phyloP scores from a whole-genome alignment of 495 filamentous ascomycete genomes.

The Platismatia glauca region DNA sequence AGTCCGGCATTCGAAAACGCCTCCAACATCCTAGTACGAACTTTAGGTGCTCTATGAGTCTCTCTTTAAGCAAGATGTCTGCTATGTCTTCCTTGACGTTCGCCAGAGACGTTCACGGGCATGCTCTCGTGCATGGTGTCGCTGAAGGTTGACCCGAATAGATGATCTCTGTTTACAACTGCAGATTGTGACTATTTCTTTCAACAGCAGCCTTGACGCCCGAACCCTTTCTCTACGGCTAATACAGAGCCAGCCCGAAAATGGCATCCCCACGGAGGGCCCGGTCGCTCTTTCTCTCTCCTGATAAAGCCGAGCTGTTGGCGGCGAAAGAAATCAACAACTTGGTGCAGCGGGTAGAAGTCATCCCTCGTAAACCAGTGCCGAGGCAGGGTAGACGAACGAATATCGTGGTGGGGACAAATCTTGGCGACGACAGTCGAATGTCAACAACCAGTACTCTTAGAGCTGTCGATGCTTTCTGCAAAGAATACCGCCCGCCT shows the following conservation, averaged over 20 bases:
- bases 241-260: background rate
- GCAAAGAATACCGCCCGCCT: background rate
- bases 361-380: background rate
- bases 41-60: too few species aligned
- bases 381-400: background rate
- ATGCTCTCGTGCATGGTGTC: too few species aligned
- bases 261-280: background rate
- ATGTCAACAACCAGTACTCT: background rate
- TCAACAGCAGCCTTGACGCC: background rate
- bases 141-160: background rate
- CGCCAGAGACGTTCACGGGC: too few species aligned
- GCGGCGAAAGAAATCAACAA: background rate
- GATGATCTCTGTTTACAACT: background rate
- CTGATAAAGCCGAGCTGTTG: background rate
- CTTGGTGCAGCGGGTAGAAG: background rate
- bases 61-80: too few species aligned
- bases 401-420: background rate
- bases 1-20: too few species aligned
- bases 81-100: too few species aligned
- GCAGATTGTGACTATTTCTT: background rate
- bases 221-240: background rate
- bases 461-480: background rate
- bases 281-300: background rate
- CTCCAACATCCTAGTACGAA: too few species aligned
- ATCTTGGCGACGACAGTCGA: background rate